phyloP scores from a whole-genome alignment of 208 protist species.

The Porcisia hertigi region DNA sequence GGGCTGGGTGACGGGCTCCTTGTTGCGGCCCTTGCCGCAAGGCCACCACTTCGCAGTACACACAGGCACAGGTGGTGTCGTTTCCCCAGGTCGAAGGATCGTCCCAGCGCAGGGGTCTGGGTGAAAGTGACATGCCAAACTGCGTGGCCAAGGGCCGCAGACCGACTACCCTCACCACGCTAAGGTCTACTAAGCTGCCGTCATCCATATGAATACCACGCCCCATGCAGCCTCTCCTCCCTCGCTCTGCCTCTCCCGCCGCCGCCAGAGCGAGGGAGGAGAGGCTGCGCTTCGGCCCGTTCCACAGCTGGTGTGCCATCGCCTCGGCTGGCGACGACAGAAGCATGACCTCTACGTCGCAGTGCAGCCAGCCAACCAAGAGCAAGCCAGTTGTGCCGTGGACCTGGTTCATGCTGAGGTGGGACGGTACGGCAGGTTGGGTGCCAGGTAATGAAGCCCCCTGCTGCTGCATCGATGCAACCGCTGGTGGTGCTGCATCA shows the following conservation, averaged over 20 bases:
- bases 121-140: constrained; percentile 9
- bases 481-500: neutral
- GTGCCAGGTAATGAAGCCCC: neutral
- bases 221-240: neutral
- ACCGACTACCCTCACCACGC: constrained; percentile 25
- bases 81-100: neutral
- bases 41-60: constrained; percentile 29
- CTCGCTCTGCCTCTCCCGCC: neutral
- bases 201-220: neutral
- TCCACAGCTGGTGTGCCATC: constrained; percentile 32
- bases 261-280: constrained; percentile 10
- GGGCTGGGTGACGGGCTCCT: neutral
- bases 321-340: constrained; percentile 15
- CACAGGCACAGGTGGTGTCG: neutral
- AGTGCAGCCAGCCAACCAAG: constrained; percentile 47
- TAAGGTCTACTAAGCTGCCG: constrained; percentile 30
- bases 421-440: too few relatives aligned
- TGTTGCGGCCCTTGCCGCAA: constrained; percentile 5
- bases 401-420: neutral
- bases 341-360: constrained; percentile 37
- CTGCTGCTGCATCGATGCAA: neutral
- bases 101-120: constrained; percentile 14
- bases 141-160: constrained; percentile 19
- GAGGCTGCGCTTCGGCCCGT: constrained; percentile 18
- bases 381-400: constrained; percentile 9